Percentiles rank a stretch among this genome's conserved stretches.
Conservation (phyloP, 192 early-diverging fungal species). For the Podila epigama region DNA sequence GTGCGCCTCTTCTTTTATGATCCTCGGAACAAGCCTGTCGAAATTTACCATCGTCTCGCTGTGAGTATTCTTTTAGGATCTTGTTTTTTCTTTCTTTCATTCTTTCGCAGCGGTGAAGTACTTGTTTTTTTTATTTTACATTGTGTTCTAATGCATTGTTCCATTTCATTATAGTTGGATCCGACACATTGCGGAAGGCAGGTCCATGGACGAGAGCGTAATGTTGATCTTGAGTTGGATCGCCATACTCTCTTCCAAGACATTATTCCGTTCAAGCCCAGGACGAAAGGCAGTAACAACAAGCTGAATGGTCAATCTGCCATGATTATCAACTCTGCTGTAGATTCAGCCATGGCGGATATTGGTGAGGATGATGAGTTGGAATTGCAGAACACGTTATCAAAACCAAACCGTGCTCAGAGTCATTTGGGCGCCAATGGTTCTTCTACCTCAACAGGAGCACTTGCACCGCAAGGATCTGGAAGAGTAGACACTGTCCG, state of each 20-base stretch:
- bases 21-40: slow-evolving; percentile 82
- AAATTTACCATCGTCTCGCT: slow-evolving; percentile 82
- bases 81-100: slow-evolving; percentile 15
- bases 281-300: slow-evolving; percentile 16
- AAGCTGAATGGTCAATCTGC: neutral
- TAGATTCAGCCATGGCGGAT: slow-evolving; percentile 39
- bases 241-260: slow-evolving; percentile 74
- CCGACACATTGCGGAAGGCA: slow-evolving; percentile 70
- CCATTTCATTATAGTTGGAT: slow-evolving; percentile 65
- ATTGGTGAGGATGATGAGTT: slow-evolving; percentile 39
- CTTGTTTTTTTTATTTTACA: neutral
- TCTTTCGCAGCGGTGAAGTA: neutral
- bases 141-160: too few relatives aligned
- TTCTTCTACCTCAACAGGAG: neutral
- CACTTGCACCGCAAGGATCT: neutral
- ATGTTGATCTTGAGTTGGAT: slow-evolving; percentile 86
- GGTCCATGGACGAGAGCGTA: slow-evolving; percentile 74
- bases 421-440: neutral
- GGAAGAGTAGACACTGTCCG: slow-evolving; percentile 23
- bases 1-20: slow-evolving; percentile 85
- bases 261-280: slow-evolving; percentile 6
- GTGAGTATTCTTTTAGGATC: slow-evolving; percentile 37
- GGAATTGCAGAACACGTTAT: slow-evolving; percentile 36
- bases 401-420: slow-evolving; percentile 3
- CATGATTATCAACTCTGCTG: slow-evolving; percentile 32